These are phyloP conservation scores for Trichoderma sp. DNA, from an alignment of 2,329 filamentous ascomycete genomes.

Conservation along the genomic window DNA sequence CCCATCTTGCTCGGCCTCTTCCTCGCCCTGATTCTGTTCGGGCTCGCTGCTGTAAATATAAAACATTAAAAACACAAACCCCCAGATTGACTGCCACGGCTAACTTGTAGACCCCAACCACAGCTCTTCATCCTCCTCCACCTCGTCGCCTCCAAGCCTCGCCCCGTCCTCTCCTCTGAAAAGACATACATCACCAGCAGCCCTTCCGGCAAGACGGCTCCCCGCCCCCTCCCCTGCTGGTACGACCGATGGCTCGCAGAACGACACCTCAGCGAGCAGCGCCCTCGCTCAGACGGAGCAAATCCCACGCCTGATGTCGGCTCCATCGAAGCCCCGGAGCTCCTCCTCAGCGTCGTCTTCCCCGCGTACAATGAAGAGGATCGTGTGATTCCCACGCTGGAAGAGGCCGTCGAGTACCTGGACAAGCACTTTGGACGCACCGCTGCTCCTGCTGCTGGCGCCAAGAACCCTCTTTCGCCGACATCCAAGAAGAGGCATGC, in stretches of 20 bases:
- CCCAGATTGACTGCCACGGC: neutral
- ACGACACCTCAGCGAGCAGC: conserved; percentile 55
- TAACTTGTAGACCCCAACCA: conserved; percentile 5
- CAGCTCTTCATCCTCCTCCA: conserved; percentile 68
- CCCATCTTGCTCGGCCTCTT: conserved; percentile 45
- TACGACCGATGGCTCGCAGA: conserved; percentile 73
- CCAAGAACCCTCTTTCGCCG: conserved; percentile 35
- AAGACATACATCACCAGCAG: conserved; percentile 81
- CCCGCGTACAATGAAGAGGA: conserved; percentile 95
- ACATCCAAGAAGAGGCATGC: conserved; percentile 42
- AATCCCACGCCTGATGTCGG: conserved; percentile 53
- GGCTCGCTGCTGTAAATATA: conserved; percentile 45
- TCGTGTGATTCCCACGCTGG: conserved; percentile 79
- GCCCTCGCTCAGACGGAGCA: conserved; percentile 43
- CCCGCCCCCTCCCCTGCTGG: conserved; percentile 77
- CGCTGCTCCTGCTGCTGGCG: conserved; percentile 27
- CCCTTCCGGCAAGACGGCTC: conserved; percentile 51
- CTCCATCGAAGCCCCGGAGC: conserved; percentile 71
- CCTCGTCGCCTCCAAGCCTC: conserved; percentile 79
- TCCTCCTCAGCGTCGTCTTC: conserved; percentile 90
- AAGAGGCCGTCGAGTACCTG: conserved; percentile 87
- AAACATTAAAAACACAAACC: conserved; percentile 39
- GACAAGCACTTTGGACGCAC: conserved; percentile 72
- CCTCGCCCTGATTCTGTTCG: conserved; percentile 40
- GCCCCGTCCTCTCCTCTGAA: conserved; percentile 73